A percentile compares a stretch with the other conserved stretches of the same genome.
These are phyloP conservation scores for Nitzschia sp. DNA, from an alignment of 108 stramenopile genomes.

Conservation along the genomic window DNA sequence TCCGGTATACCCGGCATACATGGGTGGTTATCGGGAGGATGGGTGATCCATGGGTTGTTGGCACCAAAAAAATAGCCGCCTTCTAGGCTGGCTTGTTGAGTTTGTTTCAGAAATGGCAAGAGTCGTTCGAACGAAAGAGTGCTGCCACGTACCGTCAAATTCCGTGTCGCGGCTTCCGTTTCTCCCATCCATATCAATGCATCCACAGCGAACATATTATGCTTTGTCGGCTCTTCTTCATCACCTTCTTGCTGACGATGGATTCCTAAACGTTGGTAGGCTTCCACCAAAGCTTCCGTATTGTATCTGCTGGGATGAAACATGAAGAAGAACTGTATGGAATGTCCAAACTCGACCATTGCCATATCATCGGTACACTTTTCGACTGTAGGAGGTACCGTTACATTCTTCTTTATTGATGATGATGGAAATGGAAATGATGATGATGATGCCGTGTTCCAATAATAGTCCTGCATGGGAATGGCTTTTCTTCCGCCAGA, in stretches of 20 bases:
- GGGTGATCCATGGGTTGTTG: conserved; percentile 37
- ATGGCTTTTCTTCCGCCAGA: no score
- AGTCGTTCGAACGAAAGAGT: background rate
- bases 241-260: no score
- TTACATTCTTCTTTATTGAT: background rate
- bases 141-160: background rate
- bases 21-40: conserved; percentile 36
- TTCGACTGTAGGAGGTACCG: background rate
- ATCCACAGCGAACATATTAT: background rate
- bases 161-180: background rate
- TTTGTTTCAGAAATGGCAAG: background rate
- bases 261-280: background rate
- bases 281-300: background rate
- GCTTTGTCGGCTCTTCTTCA: background rate
- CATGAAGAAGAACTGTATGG: conserved; percentile 22
- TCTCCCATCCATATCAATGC: conserved; percentile 3
- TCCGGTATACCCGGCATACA: conserved; percentile 44
- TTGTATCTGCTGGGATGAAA: conserved; percentile 26
- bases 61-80: conserved; percentile 34
- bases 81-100: conserved; percentile 17
- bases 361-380: conserved; percentile 33
- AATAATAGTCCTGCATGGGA: background rate
- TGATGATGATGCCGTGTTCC: background rate
- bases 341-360: conserved; percentile 24
- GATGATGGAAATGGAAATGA: background rate